Base-by-base conservation (phyloP, 768 basidiomycete genomes). In the Leccinum imitatum region DNA sequence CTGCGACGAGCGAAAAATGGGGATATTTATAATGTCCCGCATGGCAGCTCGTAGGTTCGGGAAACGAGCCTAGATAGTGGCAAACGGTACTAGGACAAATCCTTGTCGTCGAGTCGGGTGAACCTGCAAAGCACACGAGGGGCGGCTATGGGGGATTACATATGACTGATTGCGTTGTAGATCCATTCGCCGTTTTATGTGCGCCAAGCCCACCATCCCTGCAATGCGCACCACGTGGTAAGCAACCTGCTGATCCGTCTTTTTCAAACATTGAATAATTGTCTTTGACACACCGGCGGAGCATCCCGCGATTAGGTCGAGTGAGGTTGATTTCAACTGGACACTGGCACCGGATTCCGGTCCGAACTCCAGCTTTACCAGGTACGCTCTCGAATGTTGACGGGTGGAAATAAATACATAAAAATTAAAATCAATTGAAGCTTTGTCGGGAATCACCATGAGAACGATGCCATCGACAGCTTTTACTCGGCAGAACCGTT, bases 401-500 rank as follows among this genome's bases (percentile, higher is more conserved):
- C 44, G 11, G 44, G 41, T 44, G 10, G 41, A n/a, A 19, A 46
- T 6, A 46, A 21, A 46, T 46, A 19, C 11, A 46, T 46, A 6
- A 46, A 21, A 35, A 35, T 14, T 21, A 19, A 21, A 17, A 30
- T 17, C n/a, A 48, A 48, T 46, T 21, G 25, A 57, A 57, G 23
- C 6, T 23, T 4, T 30, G 37, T 35, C 8, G 35, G 10, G 50
- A 25, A 56, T 63, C 61, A 50, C 35, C 41, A 55, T 54, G 62
- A 57, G 55, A 67, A 57, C 54, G 23, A 17, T 21, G 51, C 31
- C 31, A 27, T 10, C 23, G 23, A 48, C 6, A 31, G 14, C 23
- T 63, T 13, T 63, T 13, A 14, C 52, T 50, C 15, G 23, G 17
- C 23, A 59, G 55, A 27, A n/a, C 39, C 58, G 19, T 44, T 63